Evolutionary conservation across 352 stramenopile genomes (phyloP), one percentile per base, ranked within the genome.

Genomic region (Chrysophaeum taylorii): DNA sequence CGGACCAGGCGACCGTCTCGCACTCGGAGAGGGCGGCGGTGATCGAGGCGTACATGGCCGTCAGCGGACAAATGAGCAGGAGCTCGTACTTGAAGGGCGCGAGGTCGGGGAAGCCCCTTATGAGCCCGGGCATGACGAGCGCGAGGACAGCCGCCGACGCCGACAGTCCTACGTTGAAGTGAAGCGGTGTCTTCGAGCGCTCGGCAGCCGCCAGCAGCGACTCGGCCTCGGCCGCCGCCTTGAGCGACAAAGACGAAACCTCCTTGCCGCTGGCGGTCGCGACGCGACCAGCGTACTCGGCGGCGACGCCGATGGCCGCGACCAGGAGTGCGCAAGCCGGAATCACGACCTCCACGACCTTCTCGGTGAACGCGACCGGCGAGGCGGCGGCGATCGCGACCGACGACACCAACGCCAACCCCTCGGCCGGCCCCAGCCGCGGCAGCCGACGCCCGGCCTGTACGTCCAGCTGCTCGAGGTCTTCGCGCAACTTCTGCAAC

Each of bases 191-290:
- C 73, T 88, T 88, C 36, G 79, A 73, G 16, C 84, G 75, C 75
- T 89, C 83, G 0, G 80, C 78, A 68, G 81, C 78, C 2, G 81
- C 79, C n/a, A 89, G 70, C 16, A 87, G 70, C 27, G 75, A 76
- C 74, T 89, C 84, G 0, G 82, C 82, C 69, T 89, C 84, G 0
- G 81, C 79, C 15, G 84, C 84, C 75, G 81, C 84, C 74, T 84
- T 77, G 31, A 89, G 81, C 0, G 79, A 77, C 21, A 78, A 73
- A 1, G 84, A 82, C 18, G 80, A 79, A 43, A 86, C 70, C 64
- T 89, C 83, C 79, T 89, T 89, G 23, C 81, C 81, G 63, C 86
- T 81, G 0, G 83, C 81, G 14, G 87, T 81, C 16, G 83, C 82
- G 15, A 88, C 82, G 37, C 77, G 70, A 41, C 83, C 83, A 41